Percentiles rank a stretch among this genome's conserved stretches.
Evolutionary conservation across 2,329 filamentous ascomycete genomes (phyloP).

Genomic region (Sporothrix humicola): DNA sequence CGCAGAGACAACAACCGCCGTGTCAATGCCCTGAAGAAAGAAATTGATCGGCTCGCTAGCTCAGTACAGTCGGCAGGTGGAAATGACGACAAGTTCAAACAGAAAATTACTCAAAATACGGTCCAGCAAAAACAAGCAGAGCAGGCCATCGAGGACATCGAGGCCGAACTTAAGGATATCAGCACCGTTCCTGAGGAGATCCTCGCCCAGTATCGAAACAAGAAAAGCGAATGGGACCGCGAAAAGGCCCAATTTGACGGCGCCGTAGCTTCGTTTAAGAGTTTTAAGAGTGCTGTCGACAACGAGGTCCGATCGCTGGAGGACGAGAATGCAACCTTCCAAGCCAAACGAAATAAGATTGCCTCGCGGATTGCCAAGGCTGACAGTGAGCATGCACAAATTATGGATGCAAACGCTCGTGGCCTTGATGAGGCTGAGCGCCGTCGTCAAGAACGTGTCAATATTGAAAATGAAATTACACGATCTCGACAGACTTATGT

Average conservation of each 20-base stretch:
- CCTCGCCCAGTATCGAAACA: constrained; percentile 59
- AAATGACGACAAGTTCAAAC: constrained; percentile 75
- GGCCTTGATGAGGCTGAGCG: constrained; percentile 69
- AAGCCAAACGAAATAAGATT: constrained; percentile 75
- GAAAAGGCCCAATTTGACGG: constrained; percentile 67
- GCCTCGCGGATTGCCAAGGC: constrained; percentile 73
- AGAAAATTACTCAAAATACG: constrained; percentile 76
- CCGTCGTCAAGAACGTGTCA: constrained; percentile 57
- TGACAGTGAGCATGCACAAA: constrained; percentile 72
- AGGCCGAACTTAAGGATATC: constrained; percentile 68
- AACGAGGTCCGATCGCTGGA: constrained; percentile 66
- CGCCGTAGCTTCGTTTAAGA: constrained; percentile 59
- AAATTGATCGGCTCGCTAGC: constrained; percentile 71
- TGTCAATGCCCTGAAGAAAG: constrained; percentile 70
- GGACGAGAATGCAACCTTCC: constrained; percentile 66
- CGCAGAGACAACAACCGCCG: constrained; percentile 77
- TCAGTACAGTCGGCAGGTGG: constrained; percentile 72
- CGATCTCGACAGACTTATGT: constrained; percentile 53
- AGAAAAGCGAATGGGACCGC: constrained; percentile 58
- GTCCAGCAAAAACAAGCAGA: constrained; percentile 71
- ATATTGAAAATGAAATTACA: constrained; percentile 54
- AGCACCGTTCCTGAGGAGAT: constrained; percentile 69
- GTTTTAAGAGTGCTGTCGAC: constrained; percentile 66
- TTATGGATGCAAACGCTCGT: constrained; percentile 70
- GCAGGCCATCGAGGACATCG: constrained; percentile 45